phyloP scores from a whole-genome alignment of 805 yeast genomes.

The Trichomonascus vanleenenianus region DNA sequence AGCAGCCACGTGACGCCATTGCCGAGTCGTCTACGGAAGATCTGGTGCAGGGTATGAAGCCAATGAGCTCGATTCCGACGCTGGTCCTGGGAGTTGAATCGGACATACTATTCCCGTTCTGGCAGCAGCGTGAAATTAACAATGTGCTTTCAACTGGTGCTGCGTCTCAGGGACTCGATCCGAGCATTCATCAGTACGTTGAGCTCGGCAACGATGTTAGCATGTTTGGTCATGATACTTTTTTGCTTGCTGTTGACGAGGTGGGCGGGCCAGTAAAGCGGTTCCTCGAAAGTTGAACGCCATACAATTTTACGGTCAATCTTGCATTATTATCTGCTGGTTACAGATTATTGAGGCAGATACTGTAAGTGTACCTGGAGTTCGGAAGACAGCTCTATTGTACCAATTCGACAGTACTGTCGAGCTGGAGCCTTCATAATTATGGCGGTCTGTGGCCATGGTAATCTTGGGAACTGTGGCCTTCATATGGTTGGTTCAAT shows the following conservation, averaged over 20 bases:
- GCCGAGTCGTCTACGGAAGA: conserved; percentile 40
- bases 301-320: not conserved
- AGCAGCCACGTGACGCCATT: conserved; percentile 43
- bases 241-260: conserved; percentile 67
- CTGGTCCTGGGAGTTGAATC: conserved; percentile 88
- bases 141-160: conserved; percentile 41
- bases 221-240: conserved; percentile 88
- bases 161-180: conserved; percentile 31
- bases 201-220: conserved; percentile 74
- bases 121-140: conserved; percentile 86
- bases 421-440: no score
- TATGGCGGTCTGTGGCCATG: no score
- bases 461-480: no score
- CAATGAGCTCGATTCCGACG: conserved; percentile 55
- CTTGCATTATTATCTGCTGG: not conserved
- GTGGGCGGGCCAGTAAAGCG: conserved; percentile 68
- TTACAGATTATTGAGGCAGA: not conserved
- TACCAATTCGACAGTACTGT: no score
- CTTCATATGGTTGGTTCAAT: no score
- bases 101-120: conserved; percentile 83
- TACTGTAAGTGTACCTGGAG: no score
- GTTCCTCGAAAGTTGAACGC: conserved; percentile 39
- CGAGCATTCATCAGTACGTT: conserved; percentile 44
- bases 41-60: conserved; percentile 54
- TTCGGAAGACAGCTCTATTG: no score